Conservation (phyloP, 129 eudicot species). For the Centella asiatica region DNA sequence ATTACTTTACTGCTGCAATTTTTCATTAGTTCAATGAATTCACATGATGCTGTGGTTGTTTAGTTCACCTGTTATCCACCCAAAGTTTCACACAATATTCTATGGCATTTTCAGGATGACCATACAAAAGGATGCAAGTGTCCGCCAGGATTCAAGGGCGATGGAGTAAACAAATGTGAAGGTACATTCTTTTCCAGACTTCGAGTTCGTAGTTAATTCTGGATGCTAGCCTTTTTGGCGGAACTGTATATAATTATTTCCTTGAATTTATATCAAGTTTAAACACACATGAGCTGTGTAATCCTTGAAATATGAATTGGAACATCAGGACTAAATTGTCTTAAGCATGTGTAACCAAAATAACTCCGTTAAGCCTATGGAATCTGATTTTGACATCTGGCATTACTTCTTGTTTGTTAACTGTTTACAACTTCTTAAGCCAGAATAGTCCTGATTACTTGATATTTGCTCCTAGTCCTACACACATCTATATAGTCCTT, state of each 20-base stretch:
- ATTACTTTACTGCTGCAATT: not conserved
- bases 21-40: not conserved
- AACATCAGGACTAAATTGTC: not conserved
- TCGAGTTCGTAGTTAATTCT: not conserved
- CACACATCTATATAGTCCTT: too few species aligned
- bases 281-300: not conserved
- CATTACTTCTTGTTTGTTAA: too few species aligned
- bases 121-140: slow-evolving; percentile 88
- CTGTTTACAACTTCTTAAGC: not conserved
- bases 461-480: too few species aligned
- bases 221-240: not conserved
- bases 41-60: not conserved
- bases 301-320: not conserved
- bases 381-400: not conserved
- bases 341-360: not conserved
- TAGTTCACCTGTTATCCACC: not conserved
- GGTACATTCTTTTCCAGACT: slow-evolving; percentile 30
- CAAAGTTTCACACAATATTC: not conserved
- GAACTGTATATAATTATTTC: not conserved
- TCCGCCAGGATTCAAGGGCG: slow-evolving; percentile 91
- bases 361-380: not conserved
- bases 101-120: slow-evolving; percentile 51
- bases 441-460: too few species aligned
- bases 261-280: not conserved
- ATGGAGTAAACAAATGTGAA: slow-evolving; percentile 78